Conservation (phyloP, 257 asterid species). For the Capsicum chinense region DNA sequence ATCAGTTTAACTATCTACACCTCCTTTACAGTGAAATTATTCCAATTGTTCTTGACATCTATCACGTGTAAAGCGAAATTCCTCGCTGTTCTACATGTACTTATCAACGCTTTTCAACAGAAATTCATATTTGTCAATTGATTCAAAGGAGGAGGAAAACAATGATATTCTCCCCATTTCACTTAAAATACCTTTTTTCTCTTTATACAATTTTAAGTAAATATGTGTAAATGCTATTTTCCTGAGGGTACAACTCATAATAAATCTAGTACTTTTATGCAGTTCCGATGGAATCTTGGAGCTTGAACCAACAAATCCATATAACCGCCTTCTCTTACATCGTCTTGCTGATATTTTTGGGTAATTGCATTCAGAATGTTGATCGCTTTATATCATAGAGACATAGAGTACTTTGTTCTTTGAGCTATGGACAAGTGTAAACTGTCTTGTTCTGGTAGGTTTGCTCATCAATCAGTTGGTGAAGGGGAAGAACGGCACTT, state of each 20-base stretch:
- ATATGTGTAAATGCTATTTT: not conserved
- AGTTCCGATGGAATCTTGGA: slow-evolving; percentile 71
- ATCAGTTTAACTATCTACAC: not conserved
- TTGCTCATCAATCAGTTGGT: slow-evolving; percentile 91
- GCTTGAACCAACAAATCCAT: slow-evolving; percentile 84
- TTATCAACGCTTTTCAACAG: not conserved
- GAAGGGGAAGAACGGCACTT: slow-evolving; percentile 87
- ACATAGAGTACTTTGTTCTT: not conserved
- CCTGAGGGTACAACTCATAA: not conserved
- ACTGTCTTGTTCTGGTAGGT: slow-evolving; percentile 52
- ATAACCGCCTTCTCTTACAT: slow-evolving; percentile 80
- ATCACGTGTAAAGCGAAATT: not conserved
- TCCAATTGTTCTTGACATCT: not conserved
- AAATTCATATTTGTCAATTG: not conserved
- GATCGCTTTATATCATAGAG: not conserved
- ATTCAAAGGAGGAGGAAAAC: not conserved
- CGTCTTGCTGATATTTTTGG: slow-evolving; percentile 95
- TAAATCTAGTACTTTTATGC: slow-evolving; percentile 42
- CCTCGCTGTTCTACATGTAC: not conserved
- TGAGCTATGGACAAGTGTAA: slow-evolving; percentile 21
- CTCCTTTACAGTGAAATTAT: not conserved
- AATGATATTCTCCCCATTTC: not conserved
- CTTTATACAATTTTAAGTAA: not conserved
- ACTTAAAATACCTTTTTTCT: not conserved
- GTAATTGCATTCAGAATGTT: slow-evolving; percentile 41